These are phyloP conservation scores for Colletotrichum sp. DNA, from an alignment of 2,329 filamentous ascomycete species.

Conservation along the genomic window DNA sequence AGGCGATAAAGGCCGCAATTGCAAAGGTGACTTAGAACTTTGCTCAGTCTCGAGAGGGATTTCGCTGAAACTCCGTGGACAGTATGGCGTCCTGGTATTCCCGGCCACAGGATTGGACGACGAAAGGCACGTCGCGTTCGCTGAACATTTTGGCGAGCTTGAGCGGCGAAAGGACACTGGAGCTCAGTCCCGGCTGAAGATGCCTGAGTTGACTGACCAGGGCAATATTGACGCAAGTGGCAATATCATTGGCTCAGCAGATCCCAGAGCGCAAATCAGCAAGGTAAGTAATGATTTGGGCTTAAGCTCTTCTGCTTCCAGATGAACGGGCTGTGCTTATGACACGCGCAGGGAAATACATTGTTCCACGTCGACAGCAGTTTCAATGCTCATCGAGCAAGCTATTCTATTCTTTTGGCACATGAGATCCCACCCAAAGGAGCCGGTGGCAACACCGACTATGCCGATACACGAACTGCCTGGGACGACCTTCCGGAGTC, in stretches of 20 bases:
- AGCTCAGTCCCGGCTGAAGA: not conserved
- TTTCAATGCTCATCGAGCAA: slow-evolving; percentile 59
- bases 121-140: slow-evolving; percentile 54
- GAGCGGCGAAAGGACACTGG: slow-evolving; percentile 8
- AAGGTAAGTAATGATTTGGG: slow-evolving; percentile 29
- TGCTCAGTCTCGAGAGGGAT: not conserved
- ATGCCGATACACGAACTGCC: slow-evolving; percentile 57
- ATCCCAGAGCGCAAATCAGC: slow-evolving; percentile 43
- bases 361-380: slow-evolving; percentile 61
- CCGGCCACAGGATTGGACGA: slow-evolving; percentile 56
- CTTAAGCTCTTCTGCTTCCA: not conserved
- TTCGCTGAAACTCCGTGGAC: not conserved
- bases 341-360: slow-evolving; percentile 42
- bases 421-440: slow-evolving; percentile 51
- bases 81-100: slow-evolving; percentile 60
- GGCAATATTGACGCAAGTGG: slow-evolving; percentile 55
- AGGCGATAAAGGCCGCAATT: slow-evolving; percentile 1
- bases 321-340: not conserved
- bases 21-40: not conserved
- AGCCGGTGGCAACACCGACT: slow-evolving; percentile 56
- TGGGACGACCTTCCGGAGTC: slow-evolving; percentile 48
- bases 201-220: slow-evolving; percentile 57
- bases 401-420: slow-evolving; percentile 56
- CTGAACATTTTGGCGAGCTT: slow-evolving; percentile 55
- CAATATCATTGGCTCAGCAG: slow-evolving; percentile 28